Evolutionary conservation across 768 basidiomycete species (phyloP).

Genomic region (Terana coerulea): DNA sequence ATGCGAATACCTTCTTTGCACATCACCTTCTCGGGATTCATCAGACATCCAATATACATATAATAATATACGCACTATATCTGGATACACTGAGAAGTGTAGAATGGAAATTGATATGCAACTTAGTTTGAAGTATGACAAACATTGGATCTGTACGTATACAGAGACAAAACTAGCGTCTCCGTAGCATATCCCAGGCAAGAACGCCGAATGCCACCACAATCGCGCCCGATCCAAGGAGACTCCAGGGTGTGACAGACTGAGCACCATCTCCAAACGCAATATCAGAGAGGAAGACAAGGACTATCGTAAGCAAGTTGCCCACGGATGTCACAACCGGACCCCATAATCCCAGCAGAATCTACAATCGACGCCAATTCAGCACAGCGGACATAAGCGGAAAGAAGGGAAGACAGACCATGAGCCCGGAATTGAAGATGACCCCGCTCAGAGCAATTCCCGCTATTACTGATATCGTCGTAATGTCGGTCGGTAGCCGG

Average conservation of each 20-base stretch:
- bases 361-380: constrained; percentile 36
- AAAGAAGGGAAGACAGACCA: constrained; percentile 46
- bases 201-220: constrained; percentile 80
- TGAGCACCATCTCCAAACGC: constrained; percentile 62
- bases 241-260: constrained; percentile 64
- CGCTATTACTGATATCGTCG: constrained; percentile 47
- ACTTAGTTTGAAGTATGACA: not conserved
- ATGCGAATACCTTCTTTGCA: not conserved
- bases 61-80: constrained; percentile 4
- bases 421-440: constrained; percentile 80
- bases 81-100: not conserved
- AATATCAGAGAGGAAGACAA: constrained; percentile 79
- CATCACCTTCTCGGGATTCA: constrained; percentile 3
- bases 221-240: constrained; percentile 76
- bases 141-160: not conserved
- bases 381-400: not conserved
- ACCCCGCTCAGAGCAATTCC: constrained; percentile 72
- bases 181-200: constrained; percentile 55
- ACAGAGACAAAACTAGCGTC: not conserved
- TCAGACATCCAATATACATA: constrained; percentile 2
- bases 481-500: constrained; percentile 49
- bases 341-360: constrained; percentile 82
- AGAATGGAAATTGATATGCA: not conserved
- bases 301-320: constrained; percentile 89
- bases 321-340: constrained; percentile 87